Percentiles rank a stretch among this genome's conserved stretches.
These are phyloP conservation scores for Clausena lansium DNA, from an alignment of 345 rosid species.

Conservation along the genomic window DNA sequence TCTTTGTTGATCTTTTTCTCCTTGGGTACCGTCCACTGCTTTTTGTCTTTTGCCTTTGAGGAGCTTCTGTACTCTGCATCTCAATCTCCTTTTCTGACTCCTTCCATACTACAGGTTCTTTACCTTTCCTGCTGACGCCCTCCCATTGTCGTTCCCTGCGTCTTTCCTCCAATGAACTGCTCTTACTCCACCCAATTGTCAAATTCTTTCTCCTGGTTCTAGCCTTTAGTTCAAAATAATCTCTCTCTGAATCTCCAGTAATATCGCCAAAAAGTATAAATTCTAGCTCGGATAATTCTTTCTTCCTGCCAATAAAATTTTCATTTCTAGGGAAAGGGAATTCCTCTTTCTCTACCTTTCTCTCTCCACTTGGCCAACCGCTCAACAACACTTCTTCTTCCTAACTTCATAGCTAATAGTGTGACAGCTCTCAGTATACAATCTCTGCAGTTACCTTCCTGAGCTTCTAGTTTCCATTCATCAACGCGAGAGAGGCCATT, in stretches of 20 bases:
- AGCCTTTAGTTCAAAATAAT: slow-evolving; percentile 81
- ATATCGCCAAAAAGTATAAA: slow-evolving; percentile 85
- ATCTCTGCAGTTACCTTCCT: slow-evolving; percentile 88
- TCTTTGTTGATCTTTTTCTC: slow-evolving; percentile 65
- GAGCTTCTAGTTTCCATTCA: slow-evolving; percentile 94
- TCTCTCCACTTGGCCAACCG: slow-evolving; percentile 81
- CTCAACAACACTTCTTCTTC: slow-evolving; percentile 89
- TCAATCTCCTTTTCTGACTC: slow-evolving; percentile 96
- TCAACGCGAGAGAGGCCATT: slow-evolving; percentile 62
- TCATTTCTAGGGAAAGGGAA: slow-evolving; percentile 86
- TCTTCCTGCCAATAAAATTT: slow-evolving; percentile 80
- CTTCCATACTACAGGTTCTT: slow-evolving; percentile 90
- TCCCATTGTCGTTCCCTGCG: slow-evolving; percentile 27
- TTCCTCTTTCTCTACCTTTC: slow-evolving; percentile 75
- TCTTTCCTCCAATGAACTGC: slow-evolving; percentile 46
- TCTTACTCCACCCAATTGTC: slow-evolving; percentile 69
- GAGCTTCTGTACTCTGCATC: slow-evolving; percentile 58
- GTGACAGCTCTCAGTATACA: slow-evolving; percentile 75
- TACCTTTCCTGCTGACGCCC: slow-evolving; percentile 59
- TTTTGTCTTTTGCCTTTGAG: slow-evolving; percentile 38
- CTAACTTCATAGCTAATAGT: slow-evolving; percentile 69
- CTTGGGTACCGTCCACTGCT: slow-evolving; percentile 41
- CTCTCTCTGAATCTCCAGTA: slow-evolving; percentile 69
- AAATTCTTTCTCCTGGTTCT: slow-evolving; percentile 73
- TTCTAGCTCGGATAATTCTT: slow-evolving; percentile 84